Base-by-base conservation (phyloP, 2,329 filamentous ascomycete species). In the Didymosphaeria variabile region DNA sequence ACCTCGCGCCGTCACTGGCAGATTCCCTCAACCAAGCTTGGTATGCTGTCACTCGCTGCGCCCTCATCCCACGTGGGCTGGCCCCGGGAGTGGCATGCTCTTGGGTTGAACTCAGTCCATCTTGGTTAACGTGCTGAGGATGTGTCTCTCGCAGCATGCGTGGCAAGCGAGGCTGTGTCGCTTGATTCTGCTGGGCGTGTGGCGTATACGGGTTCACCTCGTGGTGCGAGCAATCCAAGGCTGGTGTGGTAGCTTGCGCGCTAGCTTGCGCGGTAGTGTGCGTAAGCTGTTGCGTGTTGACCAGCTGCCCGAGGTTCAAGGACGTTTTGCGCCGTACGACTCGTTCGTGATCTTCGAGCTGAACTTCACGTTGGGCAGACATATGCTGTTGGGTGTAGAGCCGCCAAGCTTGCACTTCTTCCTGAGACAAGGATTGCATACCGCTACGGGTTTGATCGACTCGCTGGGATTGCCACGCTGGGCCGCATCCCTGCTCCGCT, bases 1-100 rank as follows among this genome's bases (percentile, higher is more conserved):
- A 15, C 45, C 23, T 47, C 29, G 45, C 45, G 9, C 13, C 4
- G 45, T 47, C 29, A 17, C 47, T 51, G 8, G 47, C 47, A 13
- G 47, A 34, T 19, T n/a, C 31, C 17, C 47, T n/a, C n/a, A 51
- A 17, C 47, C 47, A 51, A 0, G 29, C n/a, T n/a, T 15, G 29
- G 26, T 51, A 51, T 21, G 36, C 23, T 17, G 47, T 32, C 29
- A 51, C 47, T 21, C 47, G 47, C 23, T 34, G 47, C 31, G n/a
- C n/a, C 31, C 31, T 17, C 31, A 31, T 5, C 4, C 31, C 45
- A 5, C 42, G 19, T 10, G 19, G 19, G 19, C 19, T 45, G 10
- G 19, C 10, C 2, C 19, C 42, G 19, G 42, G 19, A 19, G 12
- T 13, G 19, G 3, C 5, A 13, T 12, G 19, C 19, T 45, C 42